Conservation (phyloP, 768 basidiomycete genomes). For the Rhodotorula taiwanensis region DNA sequence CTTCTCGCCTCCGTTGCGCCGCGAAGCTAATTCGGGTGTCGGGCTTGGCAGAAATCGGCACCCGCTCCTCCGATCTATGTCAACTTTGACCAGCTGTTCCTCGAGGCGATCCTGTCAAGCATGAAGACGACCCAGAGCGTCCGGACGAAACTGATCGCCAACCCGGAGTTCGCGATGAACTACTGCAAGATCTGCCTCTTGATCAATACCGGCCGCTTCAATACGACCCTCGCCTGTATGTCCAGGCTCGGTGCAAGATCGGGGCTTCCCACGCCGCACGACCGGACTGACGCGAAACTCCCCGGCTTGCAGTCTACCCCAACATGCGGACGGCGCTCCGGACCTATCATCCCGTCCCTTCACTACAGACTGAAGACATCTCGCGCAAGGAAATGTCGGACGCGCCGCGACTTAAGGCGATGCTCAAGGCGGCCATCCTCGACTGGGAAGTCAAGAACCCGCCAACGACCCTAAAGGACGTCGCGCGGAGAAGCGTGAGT, state of each 20-base stretch:
- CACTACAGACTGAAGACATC: conserved; percentile 55
- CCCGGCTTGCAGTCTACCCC: conserved; percentile 56
- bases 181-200: conserved; percentile 68
- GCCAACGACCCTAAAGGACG: conserved; percentile 56
- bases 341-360: conserved; percentile 71
- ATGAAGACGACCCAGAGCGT: conserved; percentile 63
- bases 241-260: too few relatives aligned
- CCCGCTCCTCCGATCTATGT: conserved; percentile 49
- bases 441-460: conserved; percentile 52
- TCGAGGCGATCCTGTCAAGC: conserved; percentile 68
- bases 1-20: too few relatives aligned
- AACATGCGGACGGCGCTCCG: conserved; percentile 71
- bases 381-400: conserved; percentile 63
- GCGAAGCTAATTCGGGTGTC: too few relatives aligned
- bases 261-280: too few relatives aligned
- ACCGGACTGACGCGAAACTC: not conserved
- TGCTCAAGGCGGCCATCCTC: conserved; percentile 59
- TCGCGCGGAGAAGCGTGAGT: conserved; percentile 54
- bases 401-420: conserved; percentile 69
- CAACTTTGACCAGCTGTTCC: conserved; percentile 75
- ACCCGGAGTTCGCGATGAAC: conserved; percentile 57
- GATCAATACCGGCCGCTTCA: conserved; percentile 71
- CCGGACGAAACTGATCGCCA: conserved; percentile 65
- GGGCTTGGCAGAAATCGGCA: conserved; percentile 3
- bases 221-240: conserved; percentile 77